A percentile compares a stretch with the other conserved stretches of the same genome.
phyloP scores from a whole-genome alignment of 1,284 basidiomycete genomes.

The Schizophyllum amplum region DNA sequence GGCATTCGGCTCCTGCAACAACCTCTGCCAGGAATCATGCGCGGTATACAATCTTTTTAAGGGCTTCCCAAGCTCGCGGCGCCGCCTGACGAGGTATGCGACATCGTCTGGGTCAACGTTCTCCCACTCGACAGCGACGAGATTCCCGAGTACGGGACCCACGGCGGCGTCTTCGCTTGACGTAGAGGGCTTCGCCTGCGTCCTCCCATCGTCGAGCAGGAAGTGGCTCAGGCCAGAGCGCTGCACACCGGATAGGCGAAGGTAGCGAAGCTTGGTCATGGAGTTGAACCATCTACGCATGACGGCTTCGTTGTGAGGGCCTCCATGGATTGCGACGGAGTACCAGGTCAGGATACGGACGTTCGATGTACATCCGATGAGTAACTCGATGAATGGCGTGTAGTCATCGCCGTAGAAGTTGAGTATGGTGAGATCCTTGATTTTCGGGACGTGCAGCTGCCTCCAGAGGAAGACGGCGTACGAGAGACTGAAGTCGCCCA shows the following conservation, averaged over 20 bases:
- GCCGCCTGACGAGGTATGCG: background rate
- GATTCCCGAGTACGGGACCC: background rate
- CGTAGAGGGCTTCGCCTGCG: no score
- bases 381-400: slow-evolving; percentile 26
- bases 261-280: slow-evolving; percentile 12
- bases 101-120: background rate
- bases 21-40: background rate
- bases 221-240: background rate
- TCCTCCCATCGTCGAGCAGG: background rate
- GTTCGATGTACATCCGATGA: slow-evolving; percentile 14
- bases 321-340: slow-evolving; percentile 25
- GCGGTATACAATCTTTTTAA: background rate
- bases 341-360: slow-evolving; percentile 43
- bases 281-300: slow-evolving; percentile 10
- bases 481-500: slow-evolving; percentile 39
- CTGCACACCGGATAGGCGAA: background rate
- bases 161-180: background rate
- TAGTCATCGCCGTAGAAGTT: slow-evolving; percentile 40
- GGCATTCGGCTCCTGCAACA: background rate
- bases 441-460: slow-evolving; percentile 39
- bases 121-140: background rate
- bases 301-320: background rate
- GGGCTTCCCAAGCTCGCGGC: background rate
- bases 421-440: slow-evolving; percentile 45
- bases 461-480: slow-evolving; percentile 35